Conservation (phyloP, 441 rosid species). For the Adansonia rubrostipa region DNA sequence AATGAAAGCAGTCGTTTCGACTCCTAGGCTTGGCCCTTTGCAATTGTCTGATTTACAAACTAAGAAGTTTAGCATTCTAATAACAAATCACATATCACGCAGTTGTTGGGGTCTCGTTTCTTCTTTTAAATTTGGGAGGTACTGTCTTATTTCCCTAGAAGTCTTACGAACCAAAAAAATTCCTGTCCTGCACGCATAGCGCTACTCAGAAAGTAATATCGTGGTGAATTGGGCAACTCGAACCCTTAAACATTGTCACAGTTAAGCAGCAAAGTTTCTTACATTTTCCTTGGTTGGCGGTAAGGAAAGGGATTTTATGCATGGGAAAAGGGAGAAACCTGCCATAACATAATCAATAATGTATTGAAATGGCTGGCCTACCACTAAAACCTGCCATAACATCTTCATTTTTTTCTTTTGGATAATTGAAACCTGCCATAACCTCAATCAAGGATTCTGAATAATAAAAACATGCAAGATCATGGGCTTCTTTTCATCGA, state of each 20-base stretch:
- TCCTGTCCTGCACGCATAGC: background rate
- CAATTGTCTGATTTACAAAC: too few relatives aligned
- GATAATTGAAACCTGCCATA: too few relatives aligned
- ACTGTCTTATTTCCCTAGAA: background rate
- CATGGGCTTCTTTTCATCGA: constrained; percentile 5
- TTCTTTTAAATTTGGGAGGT: background rate
- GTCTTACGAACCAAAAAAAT: background rate
- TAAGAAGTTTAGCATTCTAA: too few relatives aligned
- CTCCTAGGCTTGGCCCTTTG: too few relatives aligned
- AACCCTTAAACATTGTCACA: background rate
- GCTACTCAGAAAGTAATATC: background rate
- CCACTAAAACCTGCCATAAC: background rate
- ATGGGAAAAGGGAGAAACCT: background rate
- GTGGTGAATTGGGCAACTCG: background rate
- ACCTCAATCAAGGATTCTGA: background rate
- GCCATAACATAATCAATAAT: too few relatives aligned
- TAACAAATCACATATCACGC: too few relatives aligned
- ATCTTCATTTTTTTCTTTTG: background rate
- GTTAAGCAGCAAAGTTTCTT: background rate
- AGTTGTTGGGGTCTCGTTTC: background rate
- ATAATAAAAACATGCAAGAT: background rate
- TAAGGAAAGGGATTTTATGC: background rate
- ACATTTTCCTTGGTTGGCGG: background rate
- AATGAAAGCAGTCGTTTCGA: too few relatives aligned
- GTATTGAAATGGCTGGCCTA: background rate